Conservation (phyloP, 331 rosid species). For the Malus hybrid region DNA sequence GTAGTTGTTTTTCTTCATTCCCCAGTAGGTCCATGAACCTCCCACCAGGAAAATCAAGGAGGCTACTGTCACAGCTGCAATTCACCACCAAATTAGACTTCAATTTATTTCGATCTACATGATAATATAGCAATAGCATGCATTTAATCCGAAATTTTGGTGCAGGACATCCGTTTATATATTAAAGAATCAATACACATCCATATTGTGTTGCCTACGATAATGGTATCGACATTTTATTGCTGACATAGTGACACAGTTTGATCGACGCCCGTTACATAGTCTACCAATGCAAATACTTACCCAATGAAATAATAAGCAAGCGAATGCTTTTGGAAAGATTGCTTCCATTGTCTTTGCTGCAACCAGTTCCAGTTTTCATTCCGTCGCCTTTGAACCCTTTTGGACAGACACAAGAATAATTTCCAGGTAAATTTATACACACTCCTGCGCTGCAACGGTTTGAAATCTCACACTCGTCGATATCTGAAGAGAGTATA, state of each 20-base stretch:
- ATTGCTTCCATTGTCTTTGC: neutral
- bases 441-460: neutral
- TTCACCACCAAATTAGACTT: neutral
- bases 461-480: neutral
- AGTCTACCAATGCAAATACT: neutral
- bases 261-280: too few species aligned
- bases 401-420: constrained; percentile 1
- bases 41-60: constrained; percentile 3
- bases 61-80: neutral
- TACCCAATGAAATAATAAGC: neutral
- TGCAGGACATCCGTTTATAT: too few species aligned
- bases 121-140: too few species aligned
- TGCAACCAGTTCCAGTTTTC: constrained; percentile 6
- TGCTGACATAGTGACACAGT: too few species aligned
- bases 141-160: too few species aligned
- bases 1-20: constrained; percentile 1
- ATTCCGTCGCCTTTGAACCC: constrained; percentile 2
- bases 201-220: too few species aligned
- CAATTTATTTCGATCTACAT: neutral
- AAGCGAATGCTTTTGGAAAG: neutral
- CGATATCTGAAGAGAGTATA: neutral
- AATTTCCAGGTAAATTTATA: neutral
- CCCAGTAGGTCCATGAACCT: neutral
- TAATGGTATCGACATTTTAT: too few species aligned
- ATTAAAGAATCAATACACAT: too few species aligned